Percentiles rank a stretch among this genome's conserved stretches.
These are phyloP conservation scores for Mycena metata DNA, from an alignment of 768 basidiomycete genomes.

Conservation along the genomic window DNA sequence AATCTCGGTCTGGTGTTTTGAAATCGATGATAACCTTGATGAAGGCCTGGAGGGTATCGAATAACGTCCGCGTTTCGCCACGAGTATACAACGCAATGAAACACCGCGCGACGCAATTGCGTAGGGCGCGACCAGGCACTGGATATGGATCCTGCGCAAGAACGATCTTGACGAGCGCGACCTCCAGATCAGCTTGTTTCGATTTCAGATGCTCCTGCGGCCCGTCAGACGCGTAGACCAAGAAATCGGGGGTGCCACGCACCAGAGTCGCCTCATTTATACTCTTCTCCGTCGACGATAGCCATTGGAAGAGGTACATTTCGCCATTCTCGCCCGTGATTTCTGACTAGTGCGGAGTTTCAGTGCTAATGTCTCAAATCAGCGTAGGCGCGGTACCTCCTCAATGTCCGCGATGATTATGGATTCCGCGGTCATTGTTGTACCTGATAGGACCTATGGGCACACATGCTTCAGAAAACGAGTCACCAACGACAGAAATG, in stretches of 20 bases:
- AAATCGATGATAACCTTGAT: conserved; percentile 81
- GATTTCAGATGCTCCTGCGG: conserved; percentile 77
- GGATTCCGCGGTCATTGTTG: conserved; percentile 22
- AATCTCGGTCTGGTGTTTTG: conserved; percentile 75
- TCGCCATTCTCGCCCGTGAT: conserved; percentile 82
- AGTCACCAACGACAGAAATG: background rate
- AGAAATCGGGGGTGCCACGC: conserved; percentile 44
- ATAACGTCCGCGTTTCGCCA: conserved; percentile 87
- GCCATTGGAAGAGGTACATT: conserved; percentile 88
- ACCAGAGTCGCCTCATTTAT: conserved; percentile 67
- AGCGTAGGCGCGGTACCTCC: conserved; percentile 41
- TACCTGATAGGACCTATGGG: background rate
- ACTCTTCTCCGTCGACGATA: conserved; percentile 73
- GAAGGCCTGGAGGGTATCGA: conserved; percentile 87
- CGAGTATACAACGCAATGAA: conserved; percentile 79
- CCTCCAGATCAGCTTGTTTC: conserved; percentile 72
- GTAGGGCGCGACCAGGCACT: conserved; percentile 88
- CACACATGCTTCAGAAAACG: background rate
- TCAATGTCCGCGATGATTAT: conserved; percentile 46
- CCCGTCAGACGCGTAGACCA: conserved; percentile 6
- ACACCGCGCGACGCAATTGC: conserved; percentile 85
- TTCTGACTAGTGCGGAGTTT: conserved; percentile 63
- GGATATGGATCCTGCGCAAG: conserved; percentile 76
- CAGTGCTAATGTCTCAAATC: conserved; percentile 9
- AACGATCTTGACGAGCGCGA: conserved; percentile 75